Conservation (phyloP, 2,329 filamentous ascomycete species). For the Juglanconis oblonga region DNA sequence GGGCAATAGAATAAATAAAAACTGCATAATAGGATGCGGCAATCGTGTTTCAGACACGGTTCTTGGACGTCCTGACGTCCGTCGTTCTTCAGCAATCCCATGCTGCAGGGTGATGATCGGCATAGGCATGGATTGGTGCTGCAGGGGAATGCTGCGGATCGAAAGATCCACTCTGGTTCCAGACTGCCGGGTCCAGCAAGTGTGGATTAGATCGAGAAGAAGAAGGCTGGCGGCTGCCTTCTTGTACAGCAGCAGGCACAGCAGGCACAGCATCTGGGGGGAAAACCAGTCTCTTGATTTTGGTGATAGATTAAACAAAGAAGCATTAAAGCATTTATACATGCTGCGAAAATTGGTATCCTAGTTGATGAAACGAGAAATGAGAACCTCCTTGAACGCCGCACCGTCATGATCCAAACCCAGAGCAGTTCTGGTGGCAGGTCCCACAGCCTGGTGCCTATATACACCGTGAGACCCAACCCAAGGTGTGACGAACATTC, state of each 20-base stretch:
- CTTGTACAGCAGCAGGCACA: background rate
- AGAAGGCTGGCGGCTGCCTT: background rate
- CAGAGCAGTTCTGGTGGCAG: background rate
- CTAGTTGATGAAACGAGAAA: slow-evolving; percentile 1
- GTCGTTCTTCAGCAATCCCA: too few relatives aligned
- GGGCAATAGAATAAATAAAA: too few relatives aligned
- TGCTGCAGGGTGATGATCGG: too few relatives aligned
- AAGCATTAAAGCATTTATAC: slow-evolving; percentile 4
- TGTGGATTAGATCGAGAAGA: background rate
- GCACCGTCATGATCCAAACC: slow-evolving; percentile 1
- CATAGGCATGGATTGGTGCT: background rate
- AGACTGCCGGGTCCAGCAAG: background rate
- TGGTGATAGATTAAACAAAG: background rate
- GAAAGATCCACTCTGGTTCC: background rate
- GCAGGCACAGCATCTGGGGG: background rate
- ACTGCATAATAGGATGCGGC: background rate
- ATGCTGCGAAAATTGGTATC: slow-evolving; percentile 19
- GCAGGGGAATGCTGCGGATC: background rate
- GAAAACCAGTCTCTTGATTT: background rate
- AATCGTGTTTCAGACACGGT: background rate
- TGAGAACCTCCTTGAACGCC: background rate
- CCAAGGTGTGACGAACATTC: background rate
- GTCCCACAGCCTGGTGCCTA: background rate
- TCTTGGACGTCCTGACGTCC: background rate
- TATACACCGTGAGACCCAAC: too few relatives aligned